Evolutionary conservation across 192 early-diverging fungal species (phyloP).

Genomic region (Rhizoclosmatium sp.): DNA sequence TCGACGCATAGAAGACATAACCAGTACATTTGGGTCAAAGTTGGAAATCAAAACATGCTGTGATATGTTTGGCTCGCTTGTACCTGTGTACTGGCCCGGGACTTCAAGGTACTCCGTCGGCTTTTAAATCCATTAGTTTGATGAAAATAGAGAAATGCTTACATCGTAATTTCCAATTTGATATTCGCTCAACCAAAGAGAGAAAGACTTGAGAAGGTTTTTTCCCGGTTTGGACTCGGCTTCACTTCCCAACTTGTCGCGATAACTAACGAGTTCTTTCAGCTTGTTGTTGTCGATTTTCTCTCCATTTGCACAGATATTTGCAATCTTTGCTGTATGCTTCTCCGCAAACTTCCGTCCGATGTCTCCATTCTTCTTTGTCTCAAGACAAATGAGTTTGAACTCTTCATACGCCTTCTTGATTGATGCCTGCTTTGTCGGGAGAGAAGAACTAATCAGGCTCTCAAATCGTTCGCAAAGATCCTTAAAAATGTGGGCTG

Average conservation of each 20-base stretch:
- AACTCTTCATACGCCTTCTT: slow-evolving; percentile 61
- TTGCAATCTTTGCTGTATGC: slow-evolving; percentile 51
- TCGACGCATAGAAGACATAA: slow-evolving; percentile 74
- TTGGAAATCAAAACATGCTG: slow-evolving; percentile 66
- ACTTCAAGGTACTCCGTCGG: slow-evolving; percentile 67
- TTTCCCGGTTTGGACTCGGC: slow-evolving; percentile 31
- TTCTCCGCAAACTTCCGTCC: slow-evolving; percentile 43
- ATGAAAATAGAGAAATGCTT: slow-evolving; percentile 10
- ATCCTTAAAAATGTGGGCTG: slow-evolving; percentile 74
- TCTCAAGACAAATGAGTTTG: slow-evolving; percentile 57
- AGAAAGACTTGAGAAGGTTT: slow-evolving; percentile 35
- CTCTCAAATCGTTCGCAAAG: slow-evolving; percentile 61
- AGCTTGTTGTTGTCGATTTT: slow-evolving; percentile 17
- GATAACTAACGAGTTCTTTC: slow-evolving; percentile 30
- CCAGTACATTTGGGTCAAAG: slow-evolving; percentile 70
- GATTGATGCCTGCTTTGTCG: slow-evolving; percentile 41
- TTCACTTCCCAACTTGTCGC: slow-evolving; percentile 27
- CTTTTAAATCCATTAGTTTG: not conserved
- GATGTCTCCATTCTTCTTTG: slow-evolving; percentile 11
- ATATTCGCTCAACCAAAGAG: slow-evolving; percentile 34
- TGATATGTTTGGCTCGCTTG: slow-evolving; percentile 52
- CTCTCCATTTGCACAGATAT: slow-evolving; percentile 44
- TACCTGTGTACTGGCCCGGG: slow-evolving; percentile 77
- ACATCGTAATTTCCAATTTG: slow-evolving; percentile 33
- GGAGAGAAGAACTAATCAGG: slow-evolving; percentile 23